Conservation (phyloP, 2,329 filamentous ascomycete genomes). For the Fusarium goolgardi region DNA sequence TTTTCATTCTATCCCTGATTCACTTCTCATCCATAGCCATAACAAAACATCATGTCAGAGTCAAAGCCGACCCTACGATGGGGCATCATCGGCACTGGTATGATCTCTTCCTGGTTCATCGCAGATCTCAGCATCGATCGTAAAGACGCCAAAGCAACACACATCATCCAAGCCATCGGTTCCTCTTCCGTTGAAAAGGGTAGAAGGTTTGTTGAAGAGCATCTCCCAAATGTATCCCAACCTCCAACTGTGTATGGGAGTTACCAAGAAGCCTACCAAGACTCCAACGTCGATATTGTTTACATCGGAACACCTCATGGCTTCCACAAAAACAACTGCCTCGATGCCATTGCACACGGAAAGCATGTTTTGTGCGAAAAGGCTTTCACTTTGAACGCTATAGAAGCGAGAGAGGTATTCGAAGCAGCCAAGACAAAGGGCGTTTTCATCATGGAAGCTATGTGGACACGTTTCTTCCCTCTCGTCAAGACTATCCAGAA, state of each 20-base stretch:
- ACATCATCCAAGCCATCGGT: conserved; percentile 58
- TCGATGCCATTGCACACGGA: conserved; percentile 56
- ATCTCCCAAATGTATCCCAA: conserved; percentile 3
- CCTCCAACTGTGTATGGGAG: conserved; percentile 53
- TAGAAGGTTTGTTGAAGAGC: conserved; percentile 6
- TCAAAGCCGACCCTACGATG: conserved; percentile 49
- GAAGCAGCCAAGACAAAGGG: conserved; percentile 53
- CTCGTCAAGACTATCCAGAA: conserved; percentile 51
- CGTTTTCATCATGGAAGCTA: conserved; percentile 59
- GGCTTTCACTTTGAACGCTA: conserved; percentile 56
- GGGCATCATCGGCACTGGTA: conserved; percentile 56
- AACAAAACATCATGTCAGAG: conserved; percentile 13
- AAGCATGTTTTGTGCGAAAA: conserved; percentile 62
- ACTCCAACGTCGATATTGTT: conserved; percentile 57
- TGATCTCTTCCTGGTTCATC: conserved; percentile 60
- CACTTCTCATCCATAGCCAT: background rate
- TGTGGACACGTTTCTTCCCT: conserved; percentile 60
- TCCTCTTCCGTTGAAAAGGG: conserved; percentile 56
- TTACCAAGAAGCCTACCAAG: conserved; percentile 56
- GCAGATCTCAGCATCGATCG: conserved; percentile 55
- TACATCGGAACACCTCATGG: conserved; percentile 60
- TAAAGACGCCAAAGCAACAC: conserved; percentile 52
- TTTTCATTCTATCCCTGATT: background rate
- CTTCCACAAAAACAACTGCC: conserved; percentile 57
- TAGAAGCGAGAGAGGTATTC: conserved; percentile 55